Evolutionary conservation across 352 stramenopile species (phyloP).

Genomic region (Globisporangium cederbergense): DNA sequence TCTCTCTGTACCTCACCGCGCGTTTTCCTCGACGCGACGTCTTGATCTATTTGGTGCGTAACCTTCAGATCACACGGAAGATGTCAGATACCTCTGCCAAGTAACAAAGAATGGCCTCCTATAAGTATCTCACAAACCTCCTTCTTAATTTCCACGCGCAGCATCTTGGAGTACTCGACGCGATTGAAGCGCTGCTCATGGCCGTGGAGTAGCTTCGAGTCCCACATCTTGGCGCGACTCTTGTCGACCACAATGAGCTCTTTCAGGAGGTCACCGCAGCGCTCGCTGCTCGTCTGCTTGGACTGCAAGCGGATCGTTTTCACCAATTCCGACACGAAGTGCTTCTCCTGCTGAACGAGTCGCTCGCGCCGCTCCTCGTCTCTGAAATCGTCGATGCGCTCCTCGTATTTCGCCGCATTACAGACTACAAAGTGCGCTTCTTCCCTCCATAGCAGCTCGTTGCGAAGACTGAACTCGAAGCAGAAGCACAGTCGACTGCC

Average conservation of each 20-base stretch:
- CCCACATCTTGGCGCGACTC: conserved; percentile 53
- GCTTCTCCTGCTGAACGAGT: conserved; percentile 51
- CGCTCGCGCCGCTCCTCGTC: conserved; percentile 49
- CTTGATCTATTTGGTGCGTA: conserved; percentile 57
- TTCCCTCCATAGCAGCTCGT: conserved; percentile 13
- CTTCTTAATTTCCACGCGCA: conserved; percentile 69
- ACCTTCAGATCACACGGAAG: conserved; percentile 26
- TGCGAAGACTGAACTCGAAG: conserved; percentile 41
- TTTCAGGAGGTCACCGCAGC: conserved; percentile 49
- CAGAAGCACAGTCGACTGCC: conserved; percentile 54
- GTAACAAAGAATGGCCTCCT: background rate
- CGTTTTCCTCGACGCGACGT: conserved; percentile 25
- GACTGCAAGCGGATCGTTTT: conserved; percentile 71
- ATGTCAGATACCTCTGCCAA: background rate
- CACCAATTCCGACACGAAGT: conserved; percentile 69
- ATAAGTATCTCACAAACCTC: conserved; percentile 34
- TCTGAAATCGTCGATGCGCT: conserved; percentile 58
- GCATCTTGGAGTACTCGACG: conserved; percentile 51
- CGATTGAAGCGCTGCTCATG: conserved; percentile 66
- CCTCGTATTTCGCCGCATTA: conserved; percentile 30
- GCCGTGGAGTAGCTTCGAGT: conserved; percentile 66
- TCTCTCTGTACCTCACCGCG: background rate
- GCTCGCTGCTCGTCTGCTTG: conserved; percentile 53
- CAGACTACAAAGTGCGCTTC: conserved; percentile 16
- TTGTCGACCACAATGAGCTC: conserved; percentile 64